Conservation (phyloP, 192 early-diverging fungal genomes). For the Coemansia asiatica region DNA sequence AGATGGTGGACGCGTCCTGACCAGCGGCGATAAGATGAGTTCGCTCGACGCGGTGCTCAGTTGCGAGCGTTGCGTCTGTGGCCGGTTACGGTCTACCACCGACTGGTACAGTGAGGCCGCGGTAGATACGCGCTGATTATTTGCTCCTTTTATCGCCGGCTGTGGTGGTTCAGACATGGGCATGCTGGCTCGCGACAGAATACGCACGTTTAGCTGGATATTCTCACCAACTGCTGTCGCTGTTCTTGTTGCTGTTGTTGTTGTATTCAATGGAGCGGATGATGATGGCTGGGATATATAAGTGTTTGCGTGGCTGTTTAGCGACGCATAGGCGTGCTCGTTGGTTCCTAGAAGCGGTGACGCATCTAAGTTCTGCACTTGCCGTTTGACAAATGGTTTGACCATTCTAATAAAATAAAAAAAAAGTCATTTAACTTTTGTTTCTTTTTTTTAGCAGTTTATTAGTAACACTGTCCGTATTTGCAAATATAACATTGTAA, state of each 20-base stretch:
- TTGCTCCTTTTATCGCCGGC: too few species aligned
- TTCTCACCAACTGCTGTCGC: slow-evolving; percentile 7
- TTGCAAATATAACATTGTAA: too few species aligned
- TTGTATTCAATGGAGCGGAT: too few species aligned
- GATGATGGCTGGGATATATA: background rate
- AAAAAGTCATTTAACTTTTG: too few species aligned
- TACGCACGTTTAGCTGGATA: slow-evolving; percentile 15
- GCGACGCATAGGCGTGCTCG: background rate
- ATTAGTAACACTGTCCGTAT: too few species aligned
- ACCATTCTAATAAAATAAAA: slow-evolving; percentile 6
- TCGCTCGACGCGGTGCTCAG: slow-evolving; percentile 5
- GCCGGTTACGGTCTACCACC: background rate
- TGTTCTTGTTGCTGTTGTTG: background rate
- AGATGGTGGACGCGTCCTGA: slow-evolving; percentile 6
- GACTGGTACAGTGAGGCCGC: background rate
- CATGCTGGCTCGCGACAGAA: slow-evolving; percentile 5
- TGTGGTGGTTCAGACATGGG: background rate
- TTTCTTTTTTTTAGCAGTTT: too few species aligned
- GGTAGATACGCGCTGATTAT: background rate
- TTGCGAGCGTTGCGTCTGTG: slow-evolving; percentile 21
- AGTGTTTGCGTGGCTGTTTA: background rate
- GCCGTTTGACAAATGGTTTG: slow-evolving; percentile 11
- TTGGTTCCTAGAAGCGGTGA: slow-evolving; percentile 27
- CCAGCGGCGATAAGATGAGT: slow-evolving; percentile 26
- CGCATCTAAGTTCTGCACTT: slow-evolving; percentile 12